Conservation (phyloP, 1,139 yeast species). For the Hyphopichia pseudoburtonii region DNA sequence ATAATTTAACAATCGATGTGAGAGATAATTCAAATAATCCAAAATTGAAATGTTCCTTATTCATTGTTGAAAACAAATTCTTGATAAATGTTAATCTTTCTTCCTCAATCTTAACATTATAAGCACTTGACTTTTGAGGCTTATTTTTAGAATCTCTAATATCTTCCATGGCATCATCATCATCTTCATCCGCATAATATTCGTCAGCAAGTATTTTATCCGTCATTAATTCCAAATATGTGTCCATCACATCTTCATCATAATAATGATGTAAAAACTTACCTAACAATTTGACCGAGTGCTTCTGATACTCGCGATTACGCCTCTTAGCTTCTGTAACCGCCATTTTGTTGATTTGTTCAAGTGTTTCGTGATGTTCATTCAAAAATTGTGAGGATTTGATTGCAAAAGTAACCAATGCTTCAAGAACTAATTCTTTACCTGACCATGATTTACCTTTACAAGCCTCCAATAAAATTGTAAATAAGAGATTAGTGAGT, state of each 20-base stretch:
- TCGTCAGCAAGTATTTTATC: constrained; percentile 32
- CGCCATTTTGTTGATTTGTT: constrained; percentile 44
- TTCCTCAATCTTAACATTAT: constrained; percentile 37
- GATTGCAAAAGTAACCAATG: constrained; percentile 60
- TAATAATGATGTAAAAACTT: constrained; percentile 47
- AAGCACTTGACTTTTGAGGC: constrained; percentile 20
- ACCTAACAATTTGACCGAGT: constrained; percentile 52
- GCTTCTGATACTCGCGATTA: constrained; percentile 62
- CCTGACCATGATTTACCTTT: constrained; percentile 89
- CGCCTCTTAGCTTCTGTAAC: constrained; percentile 64
- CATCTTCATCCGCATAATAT: constrained; percentile 27
- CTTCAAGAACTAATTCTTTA: constrained; percentile 71
- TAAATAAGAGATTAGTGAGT: constrained; percentile 41
- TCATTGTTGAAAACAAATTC: constrained; percentile 31
- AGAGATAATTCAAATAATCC: constrained; percentile 27
- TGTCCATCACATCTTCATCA: constrained; percentile 33
- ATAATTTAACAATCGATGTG: constrained; percentile 16
- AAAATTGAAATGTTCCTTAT: constrained; percentile 15
- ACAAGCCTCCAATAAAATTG: constrained; percentile 59
- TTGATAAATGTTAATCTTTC: constrained; percentile 30
- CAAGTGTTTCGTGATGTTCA: constrained; percentile 22
- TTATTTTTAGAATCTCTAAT: constrained; percentile 17
- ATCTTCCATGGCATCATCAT: constrained; percentile 29
- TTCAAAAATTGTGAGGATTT: constrained; percentile 38
- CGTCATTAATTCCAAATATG: constrained; percentile 39